Base-by-base conservation (phyloP, 805 yeast genomes). In the Saturnispora hagleri region DNA sequence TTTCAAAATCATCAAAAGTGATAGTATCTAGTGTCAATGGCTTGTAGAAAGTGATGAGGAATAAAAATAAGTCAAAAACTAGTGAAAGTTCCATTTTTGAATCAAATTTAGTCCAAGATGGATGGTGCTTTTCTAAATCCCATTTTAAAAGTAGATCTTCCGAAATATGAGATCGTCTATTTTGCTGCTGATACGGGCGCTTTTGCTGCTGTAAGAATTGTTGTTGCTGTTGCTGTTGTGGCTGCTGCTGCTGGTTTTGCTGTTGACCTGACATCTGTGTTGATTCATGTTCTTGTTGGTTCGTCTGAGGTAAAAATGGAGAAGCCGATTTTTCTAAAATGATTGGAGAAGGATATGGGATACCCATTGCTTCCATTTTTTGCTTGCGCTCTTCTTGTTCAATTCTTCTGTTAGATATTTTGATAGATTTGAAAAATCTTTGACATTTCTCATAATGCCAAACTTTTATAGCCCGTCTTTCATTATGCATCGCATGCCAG, bases 1-100 rank as follows among this genome's bases (percentile, higher is more conserved):
- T 77, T 7, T 84, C 62, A 60, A 79, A 86, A 57, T 84, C 95
- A 67, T 88, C 96, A 68, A 85, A 86, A 0, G 91, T 82, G 59
- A 86, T 82, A 0, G 84, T 76, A 59, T 84, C 89, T n/a, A 89
- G 67, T 5, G 75, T 62, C 33, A 88, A 68, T 0, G 88, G 80
- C 35, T 74, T 74, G 57, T 81, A 79, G 64, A 82, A 88, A 48
- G 86, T 74, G 62, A 86, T 86, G 28, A 87, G 65, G 60, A 88
- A 89, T 1, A 79, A 71, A 95, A 95, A 89, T 3, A 76, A 64
- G 59, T 86, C 90, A 24, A 89, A 42, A 13, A 44, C 44, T 4
- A 35, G 26, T 27, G 51, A 49, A 7, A 49, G 20, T 10, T 66
- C 61, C 17, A 60, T 55, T 28, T 60, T 47, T 2, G 55, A 55